A percentile compares a stretch with the other conserved stretches of the same genome.
These are phyloP conservation scores for Ailanthus altissimus DNA, from an alignment of 345 rosid genomes.

Conservation along the genomic window DNA sequence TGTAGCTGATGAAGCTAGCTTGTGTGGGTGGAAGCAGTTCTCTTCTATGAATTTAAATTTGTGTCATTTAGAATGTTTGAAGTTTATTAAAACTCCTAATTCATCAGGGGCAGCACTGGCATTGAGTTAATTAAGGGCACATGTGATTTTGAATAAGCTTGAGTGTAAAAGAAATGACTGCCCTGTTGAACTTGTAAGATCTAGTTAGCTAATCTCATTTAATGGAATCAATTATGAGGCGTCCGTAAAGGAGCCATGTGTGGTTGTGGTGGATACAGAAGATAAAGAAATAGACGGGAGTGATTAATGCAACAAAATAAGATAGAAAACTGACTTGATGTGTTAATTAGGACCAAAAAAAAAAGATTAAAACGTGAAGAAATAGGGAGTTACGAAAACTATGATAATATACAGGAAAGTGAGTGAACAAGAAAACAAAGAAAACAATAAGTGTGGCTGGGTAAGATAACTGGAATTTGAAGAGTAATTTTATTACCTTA, in stretches of 20 bases:
- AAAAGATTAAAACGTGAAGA: slow-evolving; percentile 16
- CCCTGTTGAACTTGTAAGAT: background rate
- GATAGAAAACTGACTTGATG: slow-evolving; percentile 14
- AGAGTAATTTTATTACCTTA: background rate
- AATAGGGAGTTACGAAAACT: background rate
- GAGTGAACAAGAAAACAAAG: background rate
- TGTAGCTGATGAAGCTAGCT: background rate
- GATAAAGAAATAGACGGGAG: background rate
- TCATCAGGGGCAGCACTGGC: background rate
- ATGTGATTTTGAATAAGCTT: background rate
- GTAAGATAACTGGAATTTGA: slow-evolving; percentile 3
- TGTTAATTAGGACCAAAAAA: slow-evolving; percentile 11
- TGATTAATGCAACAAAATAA: background rate
- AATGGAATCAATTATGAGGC: background rate
- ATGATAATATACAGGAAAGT: background rate
- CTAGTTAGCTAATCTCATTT: background rate
- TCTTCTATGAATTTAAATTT: background rate
- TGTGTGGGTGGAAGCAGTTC: background rate
- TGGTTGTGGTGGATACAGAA: background rate
- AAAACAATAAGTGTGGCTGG: background rate
- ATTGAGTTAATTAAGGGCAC: background rate
- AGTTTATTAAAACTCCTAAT: background rate
- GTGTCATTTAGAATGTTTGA: slow-evolving; percentile 1
- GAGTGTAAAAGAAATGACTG: background rate
- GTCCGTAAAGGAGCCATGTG: background rate